phyloP scores from a whole-genome alignment of 2,329 filamentous ascomycete genomes.

The Biscogniauxia sp. region DNA sequence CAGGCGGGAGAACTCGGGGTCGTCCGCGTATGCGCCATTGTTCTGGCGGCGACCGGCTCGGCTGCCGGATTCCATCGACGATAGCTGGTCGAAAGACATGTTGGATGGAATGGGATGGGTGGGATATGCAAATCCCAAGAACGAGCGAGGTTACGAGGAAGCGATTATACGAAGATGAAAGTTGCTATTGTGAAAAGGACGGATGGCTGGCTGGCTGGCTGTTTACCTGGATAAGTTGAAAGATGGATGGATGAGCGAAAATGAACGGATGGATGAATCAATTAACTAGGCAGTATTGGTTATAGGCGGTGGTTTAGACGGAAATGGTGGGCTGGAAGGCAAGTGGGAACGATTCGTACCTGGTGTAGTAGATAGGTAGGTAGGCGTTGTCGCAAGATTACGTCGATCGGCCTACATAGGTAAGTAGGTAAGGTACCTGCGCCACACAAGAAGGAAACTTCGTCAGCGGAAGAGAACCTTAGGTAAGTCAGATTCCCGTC shows the following conservation, averaged over 20 bases:
- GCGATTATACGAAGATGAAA: slow-evolving; percentile 2
- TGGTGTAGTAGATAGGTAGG: no score
- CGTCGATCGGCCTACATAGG: not conserved
- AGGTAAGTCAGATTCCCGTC: no score
- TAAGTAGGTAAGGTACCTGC: not conserved
- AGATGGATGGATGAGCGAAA: not conserved
- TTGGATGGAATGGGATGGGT: slow-evolving; percentile 4
- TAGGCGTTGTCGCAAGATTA: not conserved
- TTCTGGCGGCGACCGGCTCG: slow-evolving; percentile 57
- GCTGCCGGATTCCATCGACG: slow-evolving; percentile 75
- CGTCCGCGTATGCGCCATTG: slow-evolving; percentile 69
- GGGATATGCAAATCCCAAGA: slow-evolving; percentile 3
- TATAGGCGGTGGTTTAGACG: not conserved
- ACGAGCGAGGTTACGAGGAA: slow-evolving; percentile 1
- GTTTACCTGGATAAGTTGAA: not conserved
- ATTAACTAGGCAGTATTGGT: not conserved
- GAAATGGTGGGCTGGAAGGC: not conserved
- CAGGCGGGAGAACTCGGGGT: slow-evolving; percentile 85
- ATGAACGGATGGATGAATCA: not conserved
- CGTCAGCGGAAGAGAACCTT: not conserved
- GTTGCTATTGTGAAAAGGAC: slow-evolving; percentile 3
- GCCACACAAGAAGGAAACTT: not conserved
- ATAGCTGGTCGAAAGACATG: slow-evolving; percentile 93
- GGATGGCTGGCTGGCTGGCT: not conserved
- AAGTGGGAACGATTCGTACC: not conserved